These are phyloP conservation scores for Globisporangium abappressorium DNA, from an alignment of 352 stramenopile species.

Conservation along the genomic window DNA sequence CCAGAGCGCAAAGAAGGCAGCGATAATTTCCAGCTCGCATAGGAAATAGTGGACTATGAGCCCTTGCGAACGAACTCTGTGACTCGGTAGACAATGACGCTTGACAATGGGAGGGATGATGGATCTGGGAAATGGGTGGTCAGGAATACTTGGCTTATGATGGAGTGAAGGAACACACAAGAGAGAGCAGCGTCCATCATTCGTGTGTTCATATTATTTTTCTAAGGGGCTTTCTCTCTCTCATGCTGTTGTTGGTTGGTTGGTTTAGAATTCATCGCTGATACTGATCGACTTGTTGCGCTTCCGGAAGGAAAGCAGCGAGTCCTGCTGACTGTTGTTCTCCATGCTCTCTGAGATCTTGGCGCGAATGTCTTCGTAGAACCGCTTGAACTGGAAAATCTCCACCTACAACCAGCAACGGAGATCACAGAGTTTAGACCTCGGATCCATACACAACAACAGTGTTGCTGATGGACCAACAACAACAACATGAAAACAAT, in stretches of 20 bases:
- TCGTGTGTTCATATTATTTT: background rate
- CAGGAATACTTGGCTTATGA: too few relatives aligned
- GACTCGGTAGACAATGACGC: background rate
- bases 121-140: background rate
- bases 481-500: background rate
- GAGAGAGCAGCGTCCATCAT: background rate
- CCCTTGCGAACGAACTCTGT: too few relatives aligned
- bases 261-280: slow-evolving; percentile 15
- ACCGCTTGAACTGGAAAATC: slow-evolving; percentile 88
- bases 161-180: too few relatives aligned
- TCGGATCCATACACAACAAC: background rate
- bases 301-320: slow-evolving; percentile 34
- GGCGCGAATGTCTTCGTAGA: slow-evolving; percentile 76
- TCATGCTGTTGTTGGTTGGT: background rate
- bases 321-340: slow-evolving; percentile 8
- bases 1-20: slow-evolving; percentile 11
- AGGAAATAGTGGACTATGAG: background rate
- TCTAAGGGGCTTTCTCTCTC: too few relatives aligned
- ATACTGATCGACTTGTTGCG: slow-evolving; percentile 66
- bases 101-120: background rate
- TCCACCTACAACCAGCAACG: slow-evolving; percentile 44
- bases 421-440: background rate
- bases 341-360: slow-evolving; percentile 57
- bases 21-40: slow-evolving; percentile 10
- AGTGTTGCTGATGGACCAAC: background rate